Evolutionary conservation across 140 eudicot species (phyloP).

Genomic region (Flaveria floridana): DNA sequence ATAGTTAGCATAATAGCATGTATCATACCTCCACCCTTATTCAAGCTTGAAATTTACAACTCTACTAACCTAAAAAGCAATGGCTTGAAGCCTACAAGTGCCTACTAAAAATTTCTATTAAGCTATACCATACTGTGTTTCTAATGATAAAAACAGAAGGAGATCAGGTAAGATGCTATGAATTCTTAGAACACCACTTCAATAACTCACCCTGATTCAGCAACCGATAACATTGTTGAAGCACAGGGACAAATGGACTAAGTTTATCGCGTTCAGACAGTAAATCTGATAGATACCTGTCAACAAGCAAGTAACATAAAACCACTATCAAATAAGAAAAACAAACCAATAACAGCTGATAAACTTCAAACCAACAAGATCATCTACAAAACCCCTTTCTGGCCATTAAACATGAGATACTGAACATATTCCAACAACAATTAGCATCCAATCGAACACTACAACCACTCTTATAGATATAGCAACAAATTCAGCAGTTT

Average conservation of each 20-base stretch:
- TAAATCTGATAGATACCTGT: slow-evolving; percentile 82
- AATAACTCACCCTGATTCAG: slow-evolving; percentile 90
- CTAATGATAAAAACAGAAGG: slow-evolving; percentile 5
- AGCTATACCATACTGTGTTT: neutral
- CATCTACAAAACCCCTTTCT: slow-evolving; percentile 7
- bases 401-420: neutral
- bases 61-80: slow-evolving; percentile 19
- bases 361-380: slow-evolving; percentile 11
- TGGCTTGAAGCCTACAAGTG: slow-evolving; percentile 13
- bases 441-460: neutral
- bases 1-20: slow-evolving; percentile 3
- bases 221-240: slow-evolving; percentile 74
- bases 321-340: neutral
- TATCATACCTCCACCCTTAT: slow-evolving; percentile 19
- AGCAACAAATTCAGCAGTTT: neutral
- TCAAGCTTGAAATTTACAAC: slow-evolving; percentile 22
- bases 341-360: neutral
- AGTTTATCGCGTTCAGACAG: slow-evolving; percentile 84
- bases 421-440: slow-evolving; percentile 2
- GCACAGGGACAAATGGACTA: slow-evolving; percentile 80
- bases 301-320: slow-evolving; percentile 19
- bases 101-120: neutral
- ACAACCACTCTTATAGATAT: slow-evolving; percentile 2
- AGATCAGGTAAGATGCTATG: slow-evolving; percentile 12
- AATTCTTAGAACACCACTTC: slow-evolving; percentile 14